phyloP scores from a whole-genome alignment of 148 eudicot species.

The Rhododendron simsii region DNA sequence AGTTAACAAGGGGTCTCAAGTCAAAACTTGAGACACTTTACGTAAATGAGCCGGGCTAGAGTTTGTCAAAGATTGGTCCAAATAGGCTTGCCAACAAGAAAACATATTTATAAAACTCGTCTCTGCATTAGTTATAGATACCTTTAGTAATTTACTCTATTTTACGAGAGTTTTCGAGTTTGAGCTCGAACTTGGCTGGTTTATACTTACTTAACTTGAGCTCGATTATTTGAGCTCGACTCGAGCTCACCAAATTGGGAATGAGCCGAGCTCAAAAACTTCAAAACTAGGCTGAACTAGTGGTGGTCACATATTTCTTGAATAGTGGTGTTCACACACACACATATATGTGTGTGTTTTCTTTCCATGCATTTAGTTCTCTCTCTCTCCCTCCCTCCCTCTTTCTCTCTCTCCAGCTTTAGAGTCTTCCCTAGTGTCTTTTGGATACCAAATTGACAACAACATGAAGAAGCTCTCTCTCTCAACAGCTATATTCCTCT shows the following conservation, averaged over 20 bases:
- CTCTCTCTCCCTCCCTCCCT: not conserved
- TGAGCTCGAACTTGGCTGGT: no score
- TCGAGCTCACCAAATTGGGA: no score
- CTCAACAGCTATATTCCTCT: conserved; percentile 3
- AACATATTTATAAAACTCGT: no score
- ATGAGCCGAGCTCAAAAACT: no score
- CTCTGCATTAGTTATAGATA: no score
- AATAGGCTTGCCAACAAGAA: not conserved
- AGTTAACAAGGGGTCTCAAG: not conserved
- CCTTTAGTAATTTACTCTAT: not conserved
- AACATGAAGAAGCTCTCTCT: not conserved
- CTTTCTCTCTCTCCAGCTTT: not conserved
- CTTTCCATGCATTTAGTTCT: not conserved
- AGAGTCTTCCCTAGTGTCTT: not conserved
- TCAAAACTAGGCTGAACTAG: no score
- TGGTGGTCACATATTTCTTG: no score
- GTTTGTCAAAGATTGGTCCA: not conserved
- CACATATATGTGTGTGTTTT: no score
- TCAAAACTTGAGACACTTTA: not conserved
- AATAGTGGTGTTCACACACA: not conserved
- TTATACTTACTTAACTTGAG: no score
- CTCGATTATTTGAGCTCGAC: no score
- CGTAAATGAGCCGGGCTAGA: not conserved
- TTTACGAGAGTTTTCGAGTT: not conserved
- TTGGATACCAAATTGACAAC: not conserved